These are phyloP conservation scores for Globisporangium viniferum DNA, from an alignment of 352 stramenopile species.

Conservation along the genomic window DNA sequence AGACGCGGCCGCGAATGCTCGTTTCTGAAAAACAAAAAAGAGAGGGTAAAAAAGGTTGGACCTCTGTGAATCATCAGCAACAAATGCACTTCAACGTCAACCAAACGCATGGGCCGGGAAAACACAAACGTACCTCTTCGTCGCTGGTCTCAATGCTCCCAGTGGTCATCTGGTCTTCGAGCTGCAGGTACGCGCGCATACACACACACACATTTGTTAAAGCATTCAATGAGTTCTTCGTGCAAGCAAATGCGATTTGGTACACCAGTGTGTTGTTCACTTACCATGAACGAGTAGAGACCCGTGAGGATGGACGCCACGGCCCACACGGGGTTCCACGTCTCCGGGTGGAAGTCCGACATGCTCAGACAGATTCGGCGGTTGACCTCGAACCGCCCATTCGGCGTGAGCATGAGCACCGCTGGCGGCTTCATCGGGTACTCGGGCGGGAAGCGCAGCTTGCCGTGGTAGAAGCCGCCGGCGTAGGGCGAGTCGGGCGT, in stretches of 20 bases:
- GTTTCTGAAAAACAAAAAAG: constrained; percentile 41
- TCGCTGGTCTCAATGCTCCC: constrained; percentile 81
- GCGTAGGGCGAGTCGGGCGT: constrained; percentile 70
- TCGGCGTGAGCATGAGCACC: constrained; percentile 94
- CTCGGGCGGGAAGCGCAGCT: constrained; percentile 90
- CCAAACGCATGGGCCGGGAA: constrained; percentile 1
- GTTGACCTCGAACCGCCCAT: constrained; percentile 92
- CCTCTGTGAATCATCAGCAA: not conserved
- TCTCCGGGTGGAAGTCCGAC: constrained; percentile 94
- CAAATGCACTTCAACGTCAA: not conserved
- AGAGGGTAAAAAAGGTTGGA: not conserved
- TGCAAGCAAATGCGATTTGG: no score
- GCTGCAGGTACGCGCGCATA: constrained; percentile 12
- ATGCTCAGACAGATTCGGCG: constrained; percentile 92
- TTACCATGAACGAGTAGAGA: constrained; percentile 93
- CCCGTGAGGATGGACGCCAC: constrained; percentile 93
- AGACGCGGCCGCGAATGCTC: constrained; percentile 56
- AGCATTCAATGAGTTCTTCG: no score
- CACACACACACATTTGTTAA: not conserved
- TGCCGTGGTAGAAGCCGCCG: constrained; percentile 89
- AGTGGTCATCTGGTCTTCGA: constrained; percentile 81
- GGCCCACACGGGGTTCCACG: constrained; percentile 96
- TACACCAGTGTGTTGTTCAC: not conserved
- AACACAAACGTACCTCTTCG: constrained; percentile 39
- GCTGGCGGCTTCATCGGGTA: constrained; percentile 94